A percentile compares a stretch with the other conserved stretches of the same genome.
These are phyloP conservation scores for Przewalskia tangutica DNA, from an alignment of 257 asterid genomes.

Conservation along the genomic window DNA sequence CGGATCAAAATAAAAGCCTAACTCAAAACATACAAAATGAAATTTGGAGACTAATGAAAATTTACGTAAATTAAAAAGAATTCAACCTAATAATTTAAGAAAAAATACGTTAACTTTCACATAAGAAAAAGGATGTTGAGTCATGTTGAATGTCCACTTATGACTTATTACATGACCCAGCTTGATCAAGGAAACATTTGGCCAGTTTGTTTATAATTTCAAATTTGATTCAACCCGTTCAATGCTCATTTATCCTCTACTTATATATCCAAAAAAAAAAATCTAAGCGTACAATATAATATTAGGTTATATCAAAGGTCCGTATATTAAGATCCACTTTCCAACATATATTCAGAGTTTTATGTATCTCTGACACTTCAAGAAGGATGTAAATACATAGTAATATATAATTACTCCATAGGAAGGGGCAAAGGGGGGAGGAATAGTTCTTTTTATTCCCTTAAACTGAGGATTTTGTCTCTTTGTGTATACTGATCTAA, in stretches of 20 bases:
- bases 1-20: background rate
- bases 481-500: background rate
- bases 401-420: background rate
- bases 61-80: background rate
- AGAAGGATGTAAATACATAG: background rate
- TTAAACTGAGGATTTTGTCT: conserved; percentile 10
- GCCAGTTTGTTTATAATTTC: too few relatives aligned
- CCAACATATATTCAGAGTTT: background rate
- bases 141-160: background rate
- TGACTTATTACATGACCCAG: background rate
- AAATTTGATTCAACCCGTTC: background rate
- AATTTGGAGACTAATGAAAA: background rate
- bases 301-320: background rate
- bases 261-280: background rate
- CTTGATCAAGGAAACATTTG: background rate
- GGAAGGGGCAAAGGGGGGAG: background rate
- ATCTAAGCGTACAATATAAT: background rate
- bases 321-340: background rate
- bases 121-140: too few relatives aligned
- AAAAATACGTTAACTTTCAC: background rate
- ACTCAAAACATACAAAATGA: too few relatives aligned
- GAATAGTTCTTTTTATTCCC: background rate
- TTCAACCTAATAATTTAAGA: too few relatives aligned
- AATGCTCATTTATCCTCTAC: background rate
- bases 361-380: background rate